A percentile compares a stretch with the other conserved stretches of the same genome.
Conservation (phyloP, 306 rosid genomes). For the Cucurbita maxima region DNA sequence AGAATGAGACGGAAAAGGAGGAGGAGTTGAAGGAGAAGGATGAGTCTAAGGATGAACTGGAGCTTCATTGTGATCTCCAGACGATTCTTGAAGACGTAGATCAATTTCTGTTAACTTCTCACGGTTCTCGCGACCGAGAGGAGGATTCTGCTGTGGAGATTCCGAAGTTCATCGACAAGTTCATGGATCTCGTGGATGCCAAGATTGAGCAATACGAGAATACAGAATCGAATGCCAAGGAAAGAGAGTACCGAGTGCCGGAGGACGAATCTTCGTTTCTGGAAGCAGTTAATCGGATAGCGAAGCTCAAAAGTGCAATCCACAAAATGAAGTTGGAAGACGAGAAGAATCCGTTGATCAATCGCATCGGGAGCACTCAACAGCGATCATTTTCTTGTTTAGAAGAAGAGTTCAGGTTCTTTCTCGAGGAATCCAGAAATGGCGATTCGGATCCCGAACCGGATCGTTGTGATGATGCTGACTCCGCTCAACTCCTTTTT, state of each 20-base stretch:
- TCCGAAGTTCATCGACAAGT: conserved; percentile 21
- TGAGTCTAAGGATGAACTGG: background rate
- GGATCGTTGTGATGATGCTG: conserved; percentile 9
- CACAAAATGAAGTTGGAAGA: conserved; percentile 9
- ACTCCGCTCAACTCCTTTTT: conserved; percentile 7
- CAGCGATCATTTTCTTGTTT: conserved; percentile 40
- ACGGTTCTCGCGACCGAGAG: background rate
- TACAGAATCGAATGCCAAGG: conserved; percentile 14
- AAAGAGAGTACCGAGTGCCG: conserved; percentile 25
- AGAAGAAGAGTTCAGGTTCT: conserved; percentile 49
- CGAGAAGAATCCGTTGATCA: conserved; percentile 16
- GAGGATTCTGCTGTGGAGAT: conserved; percentile 5
- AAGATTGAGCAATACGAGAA: conserved; percentile 14
- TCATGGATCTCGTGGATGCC: conserved; percentile 34
- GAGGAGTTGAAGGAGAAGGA: background rate
- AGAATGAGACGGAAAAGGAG: background rate
- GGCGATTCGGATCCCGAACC: conserved; percentile 15
- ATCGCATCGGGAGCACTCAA: conserved; percentile 31
- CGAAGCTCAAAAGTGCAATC: conserved; percentile 20
- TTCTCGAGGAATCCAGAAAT: conserved; percentile 37
- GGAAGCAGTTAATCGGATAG: conserved; percentile 27
- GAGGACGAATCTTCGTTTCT: conserved; percentile 31
- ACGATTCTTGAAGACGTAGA: conserved; percentile 26
- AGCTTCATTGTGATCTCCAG: conserved; percentile 14
- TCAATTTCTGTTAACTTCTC: conserved; percentile 10